Conservation (phyloP, 2,329 filamentous ascomycete species). For the Beauveria sp. region DNA sequence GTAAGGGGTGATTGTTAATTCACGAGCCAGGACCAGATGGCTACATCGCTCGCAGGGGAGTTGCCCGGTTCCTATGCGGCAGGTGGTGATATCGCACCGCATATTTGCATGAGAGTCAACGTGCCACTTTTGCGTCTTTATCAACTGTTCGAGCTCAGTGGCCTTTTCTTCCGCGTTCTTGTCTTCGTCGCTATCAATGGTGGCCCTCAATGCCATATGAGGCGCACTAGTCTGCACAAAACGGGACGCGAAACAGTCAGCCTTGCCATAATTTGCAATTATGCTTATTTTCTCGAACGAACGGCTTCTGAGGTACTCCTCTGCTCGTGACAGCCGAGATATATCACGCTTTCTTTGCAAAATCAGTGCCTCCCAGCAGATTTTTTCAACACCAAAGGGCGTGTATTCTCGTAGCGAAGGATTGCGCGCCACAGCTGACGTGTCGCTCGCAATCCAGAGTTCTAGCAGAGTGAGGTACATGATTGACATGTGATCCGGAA, state of each 20-base stretch:
- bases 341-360: conserved; percentile 37
- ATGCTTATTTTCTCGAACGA: neutral
- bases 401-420: conserved; percentile 38
- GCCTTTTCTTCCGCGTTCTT: neutral
- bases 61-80: neutral
- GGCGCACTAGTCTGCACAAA: neutral
- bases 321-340: conserved; percentile 33
- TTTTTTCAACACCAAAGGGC: conserved; percentile 29
- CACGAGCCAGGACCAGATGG: neutral
- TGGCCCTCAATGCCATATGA: neutral
- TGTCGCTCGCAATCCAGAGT: conserved; percentile 52
- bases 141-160: rapidly evolving
- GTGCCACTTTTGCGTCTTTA: neutral
- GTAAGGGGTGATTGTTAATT: neutral
- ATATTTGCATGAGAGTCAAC: neutral
- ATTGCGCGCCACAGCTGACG: conserved; percentile 29
- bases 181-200: neutral
- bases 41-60: neutral
- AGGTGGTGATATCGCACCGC: neutral
- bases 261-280: neutral
- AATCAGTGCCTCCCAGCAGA: conserved; percentile 32
- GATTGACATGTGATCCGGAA: conserved; percentile 39
- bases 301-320: conserved; percentile 33
- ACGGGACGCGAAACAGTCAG: neutral
- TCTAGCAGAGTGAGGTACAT: conserved; percentile 50